These are phyloP conservation scores for Scedosporium dehoogii DNA, from an alignment of 2,329 filamentous ascomycete species.

Conservation along the genomic window DNA sequence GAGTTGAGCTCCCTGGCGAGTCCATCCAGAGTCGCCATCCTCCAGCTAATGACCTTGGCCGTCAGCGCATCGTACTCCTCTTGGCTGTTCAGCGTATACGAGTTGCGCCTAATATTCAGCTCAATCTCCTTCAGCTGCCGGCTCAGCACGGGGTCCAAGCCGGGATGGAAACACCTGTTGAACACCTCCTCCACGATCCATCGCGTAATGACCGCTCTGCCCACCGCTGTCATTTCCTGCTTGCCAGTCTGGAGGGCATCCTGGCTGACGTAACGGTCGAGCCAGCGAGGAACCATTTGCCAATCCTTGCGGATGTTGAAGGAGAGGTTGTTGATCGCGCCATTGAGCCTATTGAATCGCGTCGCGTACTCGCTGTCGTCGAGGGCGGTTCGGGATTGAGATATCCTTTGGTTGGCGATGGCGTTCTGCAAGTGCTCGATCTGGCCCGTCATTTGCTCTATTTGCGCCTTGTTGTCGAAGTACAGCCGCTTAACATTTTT, in stretches of 20 bases:
- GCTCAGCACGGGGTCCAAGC: slow-evolving; percentile 67
- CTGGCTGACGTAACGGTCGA: slow-evolving; percentile 68
- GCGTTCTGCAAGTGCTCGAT: slow-evolving; percentile 94
- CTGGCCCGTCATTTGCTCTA: slow-evolving; percentile 77
- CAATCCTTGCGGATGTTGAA: slow-evolving; percentile 97
- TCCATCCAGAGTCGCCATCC: slow-evolving; percentile 89
- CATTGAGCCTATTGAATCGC: slow-evolving; percentile 83
- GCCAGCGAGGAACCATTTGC: slow-evolving; percentile 70
- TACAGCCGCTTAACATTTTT: slow-evolving; percentile 97
- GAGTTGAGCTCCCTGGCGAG: slow-evolving; percentile 61
- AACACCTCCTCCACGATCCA: slow-evolving; percentile 92
- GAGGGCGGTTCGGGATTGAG: slow-evolving; percentile 84
- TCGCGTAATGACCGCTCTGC: slow-evolving; percentile 75
- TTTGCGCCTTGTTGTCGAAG: slow-evolving; percentile 88
- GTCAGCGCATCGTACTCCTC: slow-evolving; percentile 86
- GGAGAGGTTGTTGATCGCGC: slow-evolving; percentile 85
- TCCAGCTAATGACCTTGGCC: slow-evolving; percentile 83
- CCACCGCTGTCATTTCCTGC: slow-evolving; percentile 96
- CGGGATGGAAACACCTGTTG: slow-evolving; percentile 85
- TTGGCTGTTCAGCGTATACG: slow-evolving; percentile 62
- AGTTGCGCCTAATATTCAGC: slow-evolving; percentile 71
- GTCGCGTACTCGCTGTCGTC: slow-evolving; percentile 92
- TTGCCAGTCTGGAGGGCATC: slow-evolving; percentile 81
- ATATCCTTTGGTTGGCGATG: slow-evolving; percentile 91
- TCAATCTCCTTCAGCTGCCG: slow-evolving; percentile 76